These are phyloP conservation scores for Acanthochlamys bracteata DNA, from an alignment of 106 monocot species.

Conservation along the genomic window DNA sequence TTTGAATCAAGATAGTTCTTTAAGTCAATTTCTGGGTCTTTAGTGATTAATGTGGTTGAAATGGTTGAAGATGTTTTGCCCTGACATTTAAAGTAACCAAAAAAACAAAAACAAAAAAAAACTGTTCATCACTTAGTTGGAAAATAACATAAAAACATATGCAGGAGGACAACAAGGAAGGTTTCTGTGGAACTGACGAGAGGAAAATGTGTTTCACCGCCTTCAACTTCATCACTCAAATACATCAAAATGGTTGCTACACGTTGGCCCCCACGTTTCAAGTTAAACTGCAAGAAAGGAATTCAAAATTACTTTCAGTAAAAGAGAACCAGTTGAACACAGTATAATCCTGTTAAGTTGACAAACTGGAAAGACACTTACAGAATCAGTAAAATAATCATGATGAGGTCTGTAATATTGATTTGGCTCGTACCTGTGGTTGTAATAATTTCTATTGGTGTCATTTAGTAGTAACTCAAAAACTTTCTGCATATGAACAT, in stretches of 20 bases:
- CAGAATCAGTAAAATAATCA: conserved; percentile 80
- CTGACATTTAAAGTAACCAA: too few species aligned
- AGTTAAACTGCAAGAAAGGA: conserved; percentile 34
- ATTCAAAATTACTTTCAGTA: background rate
- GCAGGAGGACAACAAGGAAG: background rate
- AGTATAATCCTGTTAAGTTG: too few species aligned
- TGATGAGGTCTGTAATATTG: conserved; percentile 66
- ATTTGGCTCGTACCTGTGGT: conserved; percentile 42
- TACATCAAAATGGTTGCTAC: conserved; percentile 79
- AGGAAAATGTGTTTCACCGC: conserved; percentile 72
- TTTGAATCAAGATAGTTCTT: too few species aligned
- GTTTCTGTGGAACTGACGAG: conserved; percentile 28
- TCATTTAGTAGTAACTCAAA: background rate
- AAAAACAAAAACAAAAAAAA: too few species aligned
- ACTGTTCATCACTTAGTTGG: too few species aligned
- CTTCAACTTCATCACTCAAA: conserved; percentile 61
- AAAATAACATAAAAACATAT: background rate
- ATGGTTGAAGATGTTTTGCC: too few species aligned
- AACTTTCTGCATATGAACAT: background rate
- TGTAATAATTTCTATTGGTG: background rate
- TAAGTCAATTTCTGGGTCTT: too few species aligned
- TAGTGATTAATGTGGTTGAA: too few species aligned
- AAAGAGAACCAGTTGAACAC: too few species aligned
- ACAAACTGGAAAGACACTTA: conserved; percentile 26
- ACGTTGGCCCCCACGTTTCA: conserved; percentile 59